These are phyloP conservation scores for Candida taoyuanica DNA, from an alignment of 805 yeast genomes.

Conservation along the genomic window DNA sequence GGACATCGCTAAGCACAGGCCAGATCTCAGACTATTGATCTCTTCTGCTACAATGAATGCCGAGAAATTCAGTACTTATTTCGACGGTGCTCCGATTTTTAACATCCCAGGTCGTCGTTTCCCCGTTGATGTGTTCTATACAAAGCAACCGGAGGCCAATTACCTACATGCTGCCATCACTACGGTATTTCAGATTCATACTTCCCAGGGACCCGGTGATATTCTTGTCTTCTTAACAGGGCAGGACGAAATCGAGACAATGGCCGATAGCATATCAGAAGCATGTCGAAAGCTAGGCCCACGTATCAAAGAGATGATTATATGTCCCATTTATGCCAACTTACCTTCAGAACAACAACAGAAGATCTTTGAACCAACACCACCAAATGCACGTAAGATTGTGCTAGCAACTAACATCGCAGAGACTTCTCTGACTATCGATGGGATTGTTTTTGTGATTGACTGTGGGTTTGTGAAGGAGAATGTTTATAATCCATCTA, in stretches of 20 bases:
- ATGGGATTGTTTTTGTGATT: constrained; percentile 90
- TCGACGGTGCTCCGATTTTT: constrained; percentile 79
- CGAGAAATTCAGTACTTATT: constrained; percentile 74
- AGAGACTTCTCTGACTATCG: constrained; percentile 92
- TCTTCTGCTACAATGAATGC: constrained; percentile 97
- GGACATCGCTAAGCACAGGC: constrained; percentile 55
- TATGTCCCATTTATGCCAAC: constrained; percentile 89
- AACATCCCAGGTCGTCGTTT: constrained; percentile 90
- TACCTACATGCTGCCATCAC: constrained; percentile 86
- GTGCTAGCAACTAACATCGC: constrained; percentile 96
- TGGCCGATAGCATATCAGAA: constrained; percentile 68
- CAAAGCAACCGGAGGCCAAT: constrained; percentile 85
- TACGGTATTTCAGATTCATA: constrained; percentile 83
- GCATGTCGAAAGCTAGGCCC: constrained; percentile 59
- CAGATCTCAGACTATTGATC: constrained; percentile 69
- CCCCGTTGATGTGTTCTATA: constrained; percentile 83
- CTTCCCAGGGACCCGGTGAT: constrained; percentile 70
- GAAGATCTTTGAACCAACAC: constrained; percentile 83
- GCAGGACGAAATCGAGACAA: constrained; percentile 89
- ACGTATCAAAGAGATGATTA: constrained; percentile 47
- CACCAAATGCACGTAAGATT: constrained; percentile 71
- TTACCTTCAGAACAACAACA: constrained; percentile 81
- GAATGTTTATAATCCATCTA: constrained; percentile 79
- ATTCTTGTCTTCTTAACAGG: constrained; percentile 90
- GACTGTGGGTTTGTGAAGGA: constrained; percentile 96